A percentile compares a stretch with the other conserved stretches of the same genome.
phyloP scores from a whole-genome alignment of 352 stramenopile genomes.

The Pythium volutum region DNA sequence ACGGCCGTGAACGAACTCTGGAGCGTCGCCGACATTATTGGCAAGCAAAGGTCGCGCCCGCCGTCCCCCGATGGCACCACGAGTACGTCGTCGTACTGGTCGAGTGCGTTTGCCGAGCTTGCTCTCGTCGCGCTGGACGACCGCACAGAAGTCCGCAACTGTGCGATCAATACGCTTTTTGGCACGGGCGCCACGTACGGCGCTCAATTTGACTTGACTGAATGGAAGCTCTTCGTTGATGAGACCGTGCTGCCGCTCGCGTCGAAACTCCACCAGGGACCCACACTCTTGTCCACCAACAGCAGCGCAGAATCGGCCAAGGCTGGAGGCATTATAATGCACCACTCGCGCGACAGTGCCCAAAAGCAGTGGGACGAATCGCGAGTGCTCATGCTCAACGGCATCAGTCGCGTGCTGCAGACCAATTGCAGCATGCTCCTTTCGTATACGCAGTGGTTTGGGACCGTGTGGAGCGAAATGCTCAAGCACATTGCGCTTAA shows the following conservation, averaged over 20 bases:
- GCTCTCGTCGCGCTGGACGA: slow-evolving; percentile 89
- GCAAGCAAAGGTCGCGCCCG: slow-evolving; percentile 43
- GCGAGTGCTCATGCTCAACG: slow-evolving; percentile 92
- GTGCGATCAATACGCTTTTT: slow-evolving; percentile 97
- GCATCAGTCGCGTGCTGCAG: slow-evolving; percentile 92
- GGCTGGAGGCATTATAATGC: slow-evolving; percentile 67
- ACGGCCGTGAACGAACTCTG: slow-evolving; percentile 96
- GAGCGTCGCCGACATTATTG: slow-evolving; percentile 89
- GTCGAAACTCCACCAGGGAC: slow-evolving; percentile 48
- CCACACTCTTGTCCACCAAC: slow-evolving; percentile 7
- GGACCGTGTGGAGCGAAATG: slow-evolving; percentile 56
- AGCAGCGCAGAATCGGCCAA: neutral
- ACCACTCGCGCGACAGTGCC: slow-evolving; percentile 94
- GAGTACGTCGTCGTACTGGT: slow-evolving; percentile 38
- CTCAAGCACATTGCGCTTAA: slow-evolving; percentile 60
- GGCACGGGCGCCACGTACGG: slow-evolving; percentile 95
- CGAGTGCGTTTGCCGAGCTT: slow-evolving; percentile 76
- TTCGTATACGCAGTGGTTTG: slow-evolving; percentile 58
- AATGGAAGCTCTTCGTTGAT: slow-evolving; percentile 94
- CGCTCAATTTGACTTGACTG: slow-evolving; percentile 82
- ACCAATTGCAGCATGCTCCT: slow-evolving; percentile 75
- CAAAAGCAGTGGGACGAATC: slow-evolving; percentile 98
- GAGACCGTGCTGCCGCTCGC: slow-evolving; percentile 92
- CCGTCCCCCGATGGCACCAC: neutral
- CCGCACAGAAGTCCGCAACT: slow-evolving; percentile 95